Percentiles rank a stretch among this genome's conserved stretches.
Conservation (phyloP, 2,329 filamentous ascomycete species). For the Pyrenophora teres region DNA sequence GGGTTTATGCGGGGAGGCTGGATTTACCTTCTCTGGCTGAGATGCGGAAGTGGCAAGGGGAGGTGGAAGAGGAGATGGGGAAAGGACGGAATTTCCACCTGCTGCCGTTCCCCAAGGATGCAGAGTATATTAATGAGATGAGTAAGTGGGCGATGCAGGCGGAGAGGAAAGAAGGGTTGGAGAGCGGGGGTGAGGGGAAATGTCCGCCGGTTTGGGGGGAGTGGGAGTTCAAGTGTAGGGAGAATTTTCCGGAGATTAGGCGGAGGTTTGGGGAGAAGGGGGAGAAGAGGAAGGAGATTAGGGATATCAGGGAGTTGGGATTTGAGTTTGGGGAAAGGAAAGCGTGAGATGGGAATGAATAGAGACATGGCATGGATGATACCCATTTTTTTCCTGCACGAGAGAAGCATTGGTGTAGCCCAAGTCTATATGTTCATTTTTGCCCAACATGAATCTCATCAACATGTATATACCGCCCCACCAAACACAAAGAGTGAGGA, state of each 20-base stretch:
- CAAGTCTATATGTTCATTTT: no score
- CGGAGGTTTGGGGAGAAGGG: constrained; percentile 71
- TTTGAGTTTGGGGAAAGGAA: constrained; percentile 59
- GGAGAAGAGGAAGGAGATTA: constrained; percentile 60
- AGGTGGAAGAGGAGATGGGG: constrained; percentile 50
- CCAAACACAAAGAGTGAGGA: constrained; percentile 5
- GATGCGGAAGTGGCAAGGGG: constrained; percentile 72
- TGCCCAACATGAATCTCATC: background rate
- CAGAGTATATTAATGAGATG: constrained; percentile 70
- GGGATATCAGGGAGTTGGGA: constrained; percentile 72
- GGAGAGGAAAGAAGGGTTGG: constrained; percentile 43
- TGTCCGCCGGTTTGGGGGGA: constrained; percentile 72
- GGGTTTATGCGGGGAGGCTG: constrained; percentile 75
- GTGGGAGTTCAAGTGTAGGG: constrained; percentile 72
- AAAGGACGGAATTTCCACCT: constrained; percentile 59
- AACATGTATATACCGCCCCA: background rate
- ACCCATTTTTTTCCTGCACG: no score
- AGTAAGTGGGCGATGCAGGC: constrained; percentile 64
- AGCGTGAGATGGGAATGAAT: no score
- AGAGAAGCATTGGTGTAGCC: no score
- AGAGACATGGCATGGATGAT: no score
- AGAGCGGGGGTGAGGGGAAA: constrained; percentile 62
- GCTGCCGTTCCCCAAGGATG: constrained; percentile 65
- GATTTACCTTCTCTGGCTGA: constrained; percentile 63
- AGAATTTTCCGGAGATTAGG: constrained; percentile 70